phyloP scores from a whole-genome alignment of 2,329 filamentous ascomycete genomes.

The Dactylella cylindrospora region DNA sequence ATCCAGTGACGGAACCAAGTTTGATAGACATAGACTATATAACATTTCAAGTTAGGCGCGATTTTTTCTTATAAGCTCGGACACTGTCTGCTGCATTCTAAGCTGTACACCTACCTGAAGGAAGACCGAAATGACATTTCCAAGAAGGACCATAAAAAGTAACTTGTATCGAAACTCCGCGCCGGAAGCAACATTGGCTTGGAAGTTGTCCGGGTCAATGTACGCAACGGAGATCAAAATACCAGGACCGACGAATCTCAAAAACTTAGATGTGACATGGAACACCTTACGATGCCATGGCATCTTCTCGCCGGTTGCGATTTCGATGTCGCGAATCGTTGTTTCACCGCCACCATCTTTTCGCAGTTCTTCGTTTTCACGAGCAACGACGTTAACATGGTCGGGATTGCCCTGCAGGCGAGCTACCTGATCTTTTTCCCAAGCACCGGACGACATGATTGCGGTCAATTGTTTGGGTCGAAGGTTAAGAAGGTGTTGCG shows the following conservation, averaged over 20 bases:
- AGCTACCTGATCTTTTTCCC: conserved; percentile 36
- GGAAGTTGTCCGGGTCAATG: conserved; percentile 50
- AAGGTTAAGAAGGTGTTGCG: too few relatives aligned
- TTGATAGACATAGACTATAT: conserved; percentile 60
- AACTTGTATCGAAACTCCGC: conserved; percentile 42
- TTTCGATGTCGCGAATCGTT: conserved; percentile 37
- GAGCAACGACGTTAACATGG: conserved; percentile 34
- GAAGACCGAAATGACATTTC: conserved; percentile 40
- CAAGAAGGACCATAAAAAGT: conserved; percentile 44
- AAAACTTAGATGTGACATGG: conserved; percentile 45
- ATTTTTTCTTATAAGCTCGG: background rate
- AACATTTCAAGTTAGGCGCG: background rate
- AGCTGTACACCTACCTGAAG: conserved; percentile 21
- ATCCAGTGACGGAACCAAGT: conserved; percentile 67
- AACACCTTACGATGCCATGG: conserved; percentile 30
- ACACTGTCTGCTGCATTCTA: background rate
- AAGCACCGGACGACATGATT: conserved; percentile 30
- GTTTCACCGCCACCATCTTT: conserved; percentile 21
- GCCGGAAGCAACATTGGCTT: conserved; percentile 43
- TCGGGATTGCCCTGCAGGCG: conserved; percentile 33
- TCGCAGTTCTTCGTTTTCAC: conserved; percentile 9
- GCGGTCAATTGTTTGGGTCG: background rate
- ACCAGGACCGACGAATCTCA: conserved; percentile 49
- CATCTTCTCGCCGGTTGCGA: conserved; percentile 41
- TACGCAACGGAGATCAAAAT: conserved; percentile 50